Conservation (phyloP, 352 stramenopile genomes). For the Phytophthora capsici region DNA sequence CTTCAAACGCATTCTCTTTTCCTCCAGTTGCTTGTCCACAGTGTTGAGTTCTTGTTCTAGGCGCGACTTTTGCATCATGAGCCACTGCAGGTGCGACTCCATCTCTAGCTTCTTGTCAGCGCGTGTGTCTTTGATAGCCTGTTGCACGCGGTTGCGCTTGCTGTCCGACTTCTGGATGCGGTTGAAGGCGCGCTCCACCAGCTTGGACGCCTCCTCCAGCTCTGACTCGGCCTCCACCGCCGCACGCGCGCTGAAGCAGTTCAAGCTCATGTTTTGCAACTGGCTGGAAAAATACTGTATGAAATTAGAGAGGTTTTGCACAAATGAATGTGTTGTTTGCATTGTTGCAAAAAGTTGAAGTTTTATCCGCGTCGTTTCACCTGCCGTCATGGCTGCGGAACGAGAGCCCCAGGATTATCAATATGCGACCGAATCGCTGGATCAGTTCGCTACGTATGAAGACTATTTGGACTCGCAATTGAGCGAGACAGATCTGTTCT, state of each 20-base stretch:
- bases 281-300: slow-evolving; percentile 20
- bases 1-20: slow-evolving; percentile 63
- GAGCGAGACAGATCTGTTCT: slow-evolving; percentile 93
- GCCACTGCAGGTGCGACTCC: slow-evolving; percentile 62
- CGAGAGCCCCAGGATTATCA: slow-evolving; percentile 68
- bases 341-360: slow-evolving; percentile 15
- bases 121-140: slow-evolving; percentile 49
- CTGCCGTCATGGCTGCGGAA: slow-evolving; percentile 47
- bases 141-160: slow-evolving; percentile 44
- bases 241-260: slow-evolving; percentile 69
- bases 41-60: slow-evolving; percentile 54
- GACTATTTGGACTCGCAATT: slow-evolving; percentile 95
- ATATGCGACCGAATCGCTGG: slow-evolving; percentile 83
- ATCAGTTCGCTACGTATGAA: slow-evolving; percentile 94
- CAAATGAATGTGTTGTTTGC: background rate
- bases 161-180: slow-evolving; percentile 65
- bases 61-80: slow-evolving; percentile 50
- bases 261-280: slow-evolving; percentile 54
- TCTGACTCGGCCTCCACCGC: slow-evolving; percentile 63
- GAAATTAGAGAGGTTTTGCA: slow-evolving; percentile 11
- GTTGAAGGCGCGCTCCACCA: slow-evolving; percentile 63
- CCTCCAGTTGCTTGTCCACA: slow-evolving; percentile 55
- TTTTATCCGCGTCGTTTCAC: slow-evolving; percentile 28
- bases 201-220: slow-evolving; percentile 72
- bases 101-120: slow-evolving; percentile 49